phyloP scores from a whole-genome alignment of 257 asterid genomes.

The Sherardia arvensis region DNA sequence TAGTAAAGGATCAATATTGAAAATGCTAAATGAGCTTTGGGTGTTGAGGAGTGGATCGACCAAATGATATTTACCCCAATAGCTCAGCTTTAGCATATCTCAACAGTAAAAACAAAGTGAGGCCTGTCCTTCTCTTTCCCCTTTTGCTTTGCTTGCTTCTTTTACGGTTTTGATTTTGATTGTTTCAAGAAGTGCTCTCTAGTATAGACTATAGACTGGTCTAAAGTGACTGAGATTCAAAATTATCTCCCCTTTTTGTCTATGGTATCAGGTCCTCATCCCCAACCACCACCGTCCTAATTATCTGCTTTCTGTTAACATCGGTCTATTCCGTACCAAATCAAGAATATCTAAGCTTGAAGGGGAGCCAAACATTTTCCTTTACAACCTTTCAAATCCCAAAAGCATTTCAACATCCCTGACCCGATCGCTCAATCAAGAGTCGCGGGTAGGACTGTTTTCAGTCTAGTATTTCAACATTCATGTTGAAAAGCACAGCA shows the following conservation, averaged over 20 bases:
- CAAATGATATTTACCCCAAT: conserved; percentile 1
- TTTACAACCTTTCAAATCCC: background rate
- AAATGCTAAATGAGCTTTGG: background rate
- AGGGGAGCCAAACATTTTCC: background rate
- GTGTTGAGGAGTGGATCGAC: background rate
- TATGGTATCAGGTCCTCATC: conserved; percentile 2
- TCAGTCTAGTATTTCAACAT: background rate
- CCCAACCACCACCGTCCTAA: background rate
- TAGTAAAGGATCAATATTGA: too few species aligned
- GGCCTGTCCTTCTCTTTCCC: conserved; percentile 13
- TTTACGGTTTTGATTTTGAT: conserved; percentile 28
- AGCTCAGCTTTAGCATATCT: conserved; percentile 1
- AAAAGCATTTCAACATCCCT: background rate
- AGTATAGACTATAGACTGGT: conserved; percentile 21
- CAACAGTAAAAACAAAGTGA: conserved; percentile 10
- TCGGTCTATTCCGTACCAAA: background rate
- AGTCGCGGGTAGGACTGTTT: background rate
- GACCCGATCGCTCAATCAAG: background rate
- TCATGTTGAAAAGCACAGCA: background rate
- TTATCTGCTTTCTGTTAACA: background rate
- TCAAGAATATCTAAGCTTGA: background rate
- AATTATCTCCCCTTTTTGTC: conserved; percentile 20
- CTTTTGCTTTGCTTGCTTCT: conserved; percentile 14
- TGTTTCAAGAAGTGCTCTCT: conserved; percentile 33
- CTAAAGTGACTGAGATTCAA: conserved; percentile 39